These are phyloP conservation scores for Macroventuria anomochaeta DNA, from an alignment of 2,329 filamentous ascomycete species.

Conservation along the genomic window DNA sequence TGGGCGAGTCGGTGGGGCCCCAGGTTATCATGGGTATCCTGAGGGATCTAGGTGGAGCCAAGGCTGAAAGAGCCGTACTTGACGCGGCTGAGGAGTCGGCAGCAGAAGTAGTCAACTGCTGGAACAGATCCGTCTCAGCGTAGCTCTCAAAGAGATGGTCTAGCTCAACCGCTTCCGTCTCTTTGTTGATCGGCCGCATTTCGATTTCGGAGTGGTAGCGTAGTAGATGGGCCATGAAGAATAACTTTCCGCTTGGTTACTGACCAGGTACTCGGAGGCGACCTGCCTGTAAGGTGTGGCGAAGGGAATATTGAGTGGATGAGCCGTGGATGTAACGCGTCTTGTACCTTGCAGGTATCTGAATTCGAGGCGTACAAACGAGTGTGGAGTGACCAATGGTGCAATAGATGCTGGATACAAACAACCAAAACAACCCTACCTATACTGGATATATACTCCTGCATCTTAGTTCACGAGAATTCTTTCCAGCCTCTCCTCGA, in stretches of 20 bases:
- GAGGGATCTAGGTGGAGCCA: constrained; percentile 46
- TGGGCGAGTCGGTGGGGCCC: constrained; percentile 36
- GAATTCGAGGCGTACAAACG: constrained; percentile 24
- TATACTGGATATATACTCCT: constrained; percentile 47
- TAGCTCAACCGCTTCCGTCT: constrained; percentile 61
- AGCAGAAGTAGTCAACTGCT: constrained; percentile 53
- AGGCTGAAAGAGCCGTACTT: constrained; percentile 45
- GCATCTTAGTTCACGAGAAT: constrained; percentile 31
- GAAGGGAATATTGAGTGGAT: constrained; percentile 19
- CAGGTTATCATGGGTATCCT: constrained; percentile 40
- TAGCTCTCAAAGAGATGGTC: constrained; percentile 70
- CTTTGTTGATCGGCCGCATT: constrained; percentile 59
- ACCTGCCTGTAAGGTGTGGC: constrained; percentile 14
- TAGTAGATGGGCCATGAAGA: constrained; percentile 38
- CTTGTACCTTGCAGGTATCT: constrained; percentile 35
- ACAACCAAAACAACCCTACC: constrained; percentile 44
- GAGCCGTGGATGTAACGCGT: constrained; percentile 25
- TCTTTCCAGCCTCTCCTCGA: constrained; percentile 44
- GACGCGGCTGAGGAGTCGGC: constrained; percentile 47
- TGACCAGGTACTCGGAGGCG: constrained; percentile 31
- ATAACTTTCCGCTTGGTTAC: constrained; percentile 33
- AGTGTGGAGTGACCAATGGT: constrained; percentile 39
- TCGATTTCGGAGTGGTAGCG: constrained; percentile 38
- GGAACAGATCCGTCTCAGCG: constrained; percentile 63
- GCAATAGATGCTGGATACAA: constrained; percentile 30